Base-by-base conservation (phyloP, 805 yeast genomes). In the Zygosaccharomyces bailii region DNA sequence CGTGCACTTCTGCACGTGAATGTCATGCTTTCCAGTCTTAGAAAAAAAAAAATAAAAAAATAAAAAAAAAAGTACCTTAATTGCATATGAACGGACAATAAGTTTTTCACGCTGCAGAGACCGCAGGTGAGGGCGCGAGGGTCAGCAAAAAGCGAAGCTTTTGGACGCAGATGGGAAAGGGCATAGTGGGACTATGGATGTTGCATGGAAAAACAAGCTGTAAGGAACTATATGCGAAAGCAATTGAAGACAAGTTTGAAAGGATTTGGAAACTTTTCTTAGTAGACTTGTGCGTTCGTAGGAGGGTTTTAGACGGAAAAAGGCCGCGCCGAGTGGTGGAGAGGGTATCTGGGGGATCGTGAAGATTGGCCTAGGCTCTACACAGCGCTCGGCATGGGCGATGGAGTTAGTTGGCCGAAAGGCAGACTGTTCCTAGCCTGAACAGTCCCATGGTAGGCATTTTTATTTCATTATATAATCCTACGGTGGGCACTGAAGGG, bases 321-420 rank as follows among this genome's bases (percentile, higher is more conserved):
- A 51, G 62, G 65, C 65, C 65, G 53, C 55, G 63, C 54, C 58
- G 49, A 47, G 43, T 55, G 61, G 63, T 60, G 65, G 65, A 54
- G 63, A 53, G 56, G 57, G 63, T 60, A 51, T 46, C 59, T 57
- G 48, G 57, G 61, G 56, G 61, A 57, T 55, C 61, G 63, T 21
- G 46, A 54, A 57, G 65, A 53, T 53, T 52, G 46, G 50, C 54
- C 39, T 47, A 50, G 61, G 52, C 63, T 55, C 57, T 56, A 55
- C 54, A 60, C 65, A 54, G 61, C 61, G 55, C 34, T 52, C 42
- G 54, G 53, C 59, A 58, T 48, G 65, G 59, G 62, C 45, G 53
- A 50, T 46, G 53, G 51, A 9, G 25, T 9, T 9, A 6, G 25
- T 9, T 24, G 30, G 10, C 6, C 13, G 35, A 20, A 18, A 10